phyloP scores from a whole-genome alignment of 495 filamentous ascomycete genomes.

The Neurospora sp. region DNA sequence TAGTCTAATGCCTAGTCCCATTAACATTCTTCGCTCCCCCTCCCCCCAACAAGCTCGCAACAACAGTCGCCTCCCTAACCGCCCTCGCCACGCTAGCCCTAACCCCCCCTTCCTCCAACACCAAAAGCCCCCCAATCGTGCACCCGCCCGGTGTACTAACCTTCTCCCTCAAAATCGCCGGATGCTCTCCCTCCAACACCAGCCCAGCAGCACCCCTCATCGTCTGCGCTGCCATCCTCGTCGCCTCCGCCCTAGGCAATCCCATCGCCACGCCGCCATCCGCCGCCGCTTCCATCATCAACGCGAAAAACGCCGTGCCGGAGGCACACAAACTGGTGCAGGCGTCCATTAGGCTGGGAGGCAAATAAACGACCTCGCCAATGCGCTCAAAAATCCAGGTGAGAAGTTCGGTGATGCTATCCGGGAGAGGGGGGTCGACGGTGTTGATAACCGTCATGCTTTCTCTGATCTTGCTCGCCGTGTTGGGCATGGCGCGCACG shows the following conservation, averaged over 20 bases:
- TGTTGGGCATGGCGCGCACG: conserved; percentile 75
- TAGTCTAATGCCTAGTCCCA: conserved; percentile 12
- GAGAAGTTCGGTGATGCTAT: conserved; percentile 42
- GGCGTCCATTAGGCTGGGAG: conserved; percentile 59
- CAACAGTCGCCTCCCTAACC: conserved; percentile 67
- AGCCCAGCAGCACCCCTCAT: conserved; percentile 61
- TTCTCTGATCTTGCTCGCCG: conserved; percentile 56
- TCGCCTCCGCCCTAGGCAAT: conserved; percentile 63
- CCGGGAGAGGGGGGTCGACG: conserved; percentile 45
- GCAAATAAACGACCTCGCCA: conserved; percentile 54
- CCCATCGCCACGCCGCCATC: conserved; percentile 79
- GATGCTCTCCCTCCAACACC: conserved; percentile 64
- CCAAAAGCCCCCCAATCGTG: conserved; percentile 65
- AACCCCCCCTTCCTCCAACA: conserved; percentile 66
- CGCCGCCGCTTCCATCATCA: conserved; percentile 67
- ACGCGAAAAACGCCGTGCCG: conserved; percentile 67
- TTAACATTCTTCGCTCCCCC: conserved; percentile 40
- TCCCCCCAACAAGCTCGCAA: conserved; percentile 57
- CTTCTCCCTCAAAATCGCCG: conserved; percentile 65
- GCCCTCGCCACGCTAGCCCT: conserved; percentile 49
- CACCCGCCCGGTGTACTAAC: conserved; percentile 73
- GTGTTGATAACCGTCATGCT: conserved; percentile 71
- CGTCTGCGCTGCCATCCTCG: conserved; percentile 72
- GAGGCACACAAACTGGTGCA: conserved; percentile 66
- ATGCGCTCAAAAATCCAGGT: conserved; percentile 71